Conservation (phyloP, 768 basidiomycete genomes). For the Dioszegia crocea region DNA sequence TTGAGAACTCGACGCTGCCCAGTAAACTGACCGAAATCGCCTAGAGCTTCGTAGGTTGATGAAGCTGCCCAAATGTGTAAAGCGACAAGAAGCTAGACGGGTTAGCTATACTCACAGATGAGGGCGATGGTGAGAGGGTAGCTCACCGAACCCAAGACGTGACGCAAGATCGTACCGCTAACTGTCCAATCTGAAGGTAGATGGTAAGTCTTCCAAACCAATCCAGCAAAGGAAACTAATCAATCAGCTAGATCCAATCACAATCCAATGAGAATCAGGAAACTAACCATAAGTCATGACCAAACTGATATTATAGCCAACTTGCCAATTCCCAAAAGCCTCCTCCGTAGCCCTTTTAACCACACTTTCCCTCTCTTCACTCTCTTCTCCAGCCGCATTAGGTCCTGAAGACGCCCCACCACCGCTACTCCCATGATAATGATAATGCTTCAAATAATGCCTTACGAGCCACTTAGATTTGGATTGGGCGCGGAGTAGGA, state of each 20-base stretch:
- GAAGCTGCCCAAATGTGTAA: conserved; percentile 87
- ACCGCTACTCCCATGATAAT: conserved; percentile 56
- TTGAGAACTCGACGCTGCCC: background rate
- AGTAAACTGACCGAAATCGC: conserved; percentile 72
- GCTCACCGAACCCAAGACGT: conserved; percentile 80
- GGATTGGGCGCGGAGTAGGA: conserved; percentile 77
- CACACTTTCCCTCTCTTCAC: conserved; percentile 56
- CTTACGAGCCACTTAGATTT: conserved; percentile 81
- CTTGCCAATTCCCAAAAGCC: conserved; percentile 93
- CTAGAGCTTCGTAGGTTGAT: conserved; percentile 88
- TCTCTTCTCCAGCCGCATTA: conserved; percentile 5
- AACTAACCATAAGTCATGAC: conserved; percentile 86
- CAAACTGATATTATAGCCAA: conserved; percentile 82
- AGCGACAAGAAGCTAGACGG: conserved; percentile 67
- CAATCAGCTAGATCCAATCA: conserved; percentile 4
- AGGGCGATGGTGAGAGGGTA: background rate
- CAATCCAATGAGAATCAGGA: background rate
- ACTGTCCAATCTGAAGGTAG: conserved; percentile 79
- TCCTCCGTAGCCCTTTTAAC: conserved; percentile 78
- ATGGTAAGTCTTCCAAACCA: conserved; percentile 86
- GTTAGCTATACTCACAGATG: conserved; percentile 9
- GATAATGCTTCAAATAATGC: conserved; percentile 91
- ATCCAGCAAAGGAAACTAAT: conserved; percentile 73
- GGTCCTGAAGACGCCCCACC: conserved; percentile 7
- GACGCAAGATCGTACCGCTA: conserved; percentile 77